phyloP scores from a whole-genome alignment of 495 filamentous ascomycete species.

The Evansstolkia leycettana region DNA sequence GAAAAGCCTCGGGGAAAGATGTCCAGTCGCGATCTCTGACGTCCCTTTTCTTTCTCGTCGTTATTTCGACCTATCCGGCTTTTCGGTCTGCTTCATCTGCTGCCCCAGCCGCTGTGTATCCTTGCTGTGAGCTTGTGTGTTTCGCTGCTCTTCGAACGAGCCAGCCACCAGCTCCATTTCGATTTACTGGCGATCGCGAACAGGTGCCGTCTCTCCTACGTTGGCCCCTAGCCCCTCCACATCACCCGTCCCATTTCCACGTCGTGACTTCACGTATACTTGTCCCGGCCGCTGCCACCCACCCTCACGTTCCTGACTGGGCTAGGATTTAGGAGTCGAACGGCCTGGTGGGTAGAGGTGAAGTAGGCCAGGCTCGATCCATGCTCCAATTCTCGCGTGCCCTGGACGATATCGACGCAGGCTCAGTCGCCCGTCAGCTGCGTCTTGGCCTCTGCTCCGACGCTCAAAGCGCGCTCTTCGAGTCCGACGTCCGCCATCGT shows the following conservation, averaged over 20 bases:
- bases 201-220: constrained; percentile 11
- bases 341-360: constrained; percentile 18
- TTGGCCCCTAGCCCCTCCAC: constrained; percentile 25
- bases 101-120: background rate
- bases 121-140: background rate
- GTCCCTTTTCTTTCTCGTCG: background rate
- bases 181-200: constrained; percentile 19
- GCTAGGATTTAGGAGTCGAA: constrained; percentile 8
- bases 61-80: background rate
- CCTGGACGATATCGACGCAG: constrained; percentile 14
- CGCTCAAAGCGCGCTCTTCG: constrained; percentile 31
- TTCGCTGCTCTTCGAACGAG: background rate
- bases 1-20: background rate
- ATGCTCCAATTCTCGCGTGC: constrained; percentile 22
- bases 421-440: constrained; percentile 18
- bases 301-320: constrained; percentile 2
- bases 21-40: constrained; percentile 1
- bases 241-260: constrained; percentile 16
- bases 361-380: constrained; percentile 17
- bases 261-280: constrained; percentile 1
- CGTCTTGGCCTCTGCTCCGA: constrained; percentile 30
- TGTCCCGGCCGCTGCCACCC: too few relatives aligned
- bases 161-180: background rate
- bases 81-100: background rate
- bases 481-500: constrained; percentile 9